Percentiles rank a stretch among this genome's conserved stretches.
These are phyloP conservation scores for Phytopythium litorale DNA, from an alignment of 352 stramenopile genomes.

Conservation along the genomic window DNA sequence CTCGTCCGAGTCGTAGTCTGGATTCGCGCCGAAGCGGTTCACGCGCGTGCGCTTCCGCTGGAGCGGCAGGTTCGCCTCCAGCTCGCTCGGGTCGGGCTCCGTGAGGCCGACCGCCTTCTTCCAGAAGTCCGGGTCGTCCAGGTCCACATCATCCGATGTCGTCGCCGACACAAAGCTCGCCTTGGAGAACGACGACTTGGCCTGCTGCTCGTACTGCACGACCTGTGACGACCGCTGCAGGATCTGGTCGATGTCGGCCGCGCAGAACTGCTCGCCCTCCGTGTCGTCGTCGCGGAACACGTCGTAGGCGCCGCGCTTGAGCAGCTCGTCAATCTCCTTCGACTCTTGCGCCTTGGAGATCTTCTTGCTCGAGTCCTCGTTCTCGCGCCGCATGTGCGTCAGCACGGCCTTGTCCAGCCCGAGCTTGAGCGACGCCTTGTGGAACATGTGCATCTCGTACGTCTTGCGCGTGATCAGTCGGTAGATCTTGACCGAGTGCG, in stretches of 20 bases:
- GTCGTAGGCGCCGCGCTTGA: conserved; percentile 90
- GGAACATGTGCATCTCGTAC: conserved; percentile 96
- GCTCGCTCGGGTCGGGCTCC: conserved; percentile 63
- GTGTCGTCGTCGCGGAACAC: conserved; percentile 91
- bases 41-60: conserved; percentile 87
- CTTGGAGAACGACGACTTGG: conserved; percentile 88
- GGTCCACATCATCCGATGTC: conserved; percentile 93
- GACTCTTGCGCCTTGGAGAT: conserved; percentile 78
- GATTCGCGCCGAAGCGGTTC: conserved; percentile 64
- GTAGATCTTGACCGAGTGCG: conserved; percentile 89
- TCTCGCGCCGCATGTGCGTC: conserved; percentile 88
- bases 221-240: conserved; percentile 87
- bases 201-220: conserved; percentile 83
- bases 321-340: conserved; percentile 90
- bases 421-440: conserved; percentile 90
- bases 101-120: conserved; percentile 95
- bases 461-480: conserved; percentile 88
- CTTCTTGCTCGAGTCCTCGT: conserved; percentile 73
- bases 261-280: conserved; percentile 94
- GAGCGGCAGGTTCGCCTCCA: conserved; percentile 58
- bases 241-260: conserved; percentile 98
- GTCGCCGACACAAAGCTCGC: conserved; percentile 90
- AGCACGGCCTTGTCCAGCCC: conserved; percentile 92
- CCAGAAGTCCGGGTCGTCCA: conserved; percentile 99
- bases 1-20: conserved; percentile 59